Evolutionary conservation across 805 yeast genomes (phyloP), one percentile per base, ranked within the genome.

Genomic region (Danielia oregonensis): DNA sequence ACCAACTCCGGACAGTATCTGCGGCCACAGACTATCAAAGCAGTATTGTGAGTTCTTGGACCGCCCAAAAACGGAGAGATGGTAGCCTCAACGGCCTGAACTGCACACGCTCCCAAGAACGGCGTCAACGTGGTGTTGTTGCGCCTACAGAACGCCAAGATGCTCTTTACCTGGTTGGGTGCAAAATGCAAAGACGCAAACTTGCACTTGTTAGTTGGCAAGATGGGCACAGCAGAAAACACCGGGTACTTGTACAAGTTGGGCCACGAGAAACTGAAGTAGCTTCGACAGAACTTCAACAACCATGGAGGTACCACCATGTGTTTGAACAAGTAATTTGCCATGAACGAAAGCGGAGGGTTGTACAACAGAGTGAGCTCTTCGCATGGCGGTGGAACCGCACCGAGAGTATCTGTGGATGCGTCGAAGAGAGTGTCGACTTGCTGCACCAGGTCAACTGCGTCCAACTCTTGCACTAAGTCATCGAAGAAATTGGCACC

Each of bases 21-120:
- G 7, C 49, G 38, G 17, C 49, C 49, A 14, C 40, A 33, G 5
- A 45, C 29, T 16, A 28, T 26, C 24, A 36, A 26, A 5, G 37
- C 38, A 17, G 16, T 17, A 6, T 4, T 24, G 15, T 22, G n/a
- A 5, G 26, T 8, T 5, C 6, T 24, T 1, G 30, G 4, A 1
- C 11, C 23, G 8, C 15, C 15, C 21, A 35, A 14, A 8, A 22
- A 23, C 8, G 44, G 36, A 7, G 14, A 14, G 9, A 43, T 24
- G 4, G 31, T 16, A 8, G 15, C 18, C 5, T 43, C 40, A 10
- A 41, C 19, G 6, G 39, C 34, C 13, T 15, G 11, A 23, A 16
- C 23, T 3, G 38, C 13, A 8, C 22, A 19, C 1, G 49, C 31
- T 1, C 46, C 38, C 27, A 45, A 12, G 9, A 29, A 30, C 12